These are phyloP conservation scores for Flaveria ramosissima DNA, from an alignment of 129 eudicot species.

Conservation along the genomic window DNA sequence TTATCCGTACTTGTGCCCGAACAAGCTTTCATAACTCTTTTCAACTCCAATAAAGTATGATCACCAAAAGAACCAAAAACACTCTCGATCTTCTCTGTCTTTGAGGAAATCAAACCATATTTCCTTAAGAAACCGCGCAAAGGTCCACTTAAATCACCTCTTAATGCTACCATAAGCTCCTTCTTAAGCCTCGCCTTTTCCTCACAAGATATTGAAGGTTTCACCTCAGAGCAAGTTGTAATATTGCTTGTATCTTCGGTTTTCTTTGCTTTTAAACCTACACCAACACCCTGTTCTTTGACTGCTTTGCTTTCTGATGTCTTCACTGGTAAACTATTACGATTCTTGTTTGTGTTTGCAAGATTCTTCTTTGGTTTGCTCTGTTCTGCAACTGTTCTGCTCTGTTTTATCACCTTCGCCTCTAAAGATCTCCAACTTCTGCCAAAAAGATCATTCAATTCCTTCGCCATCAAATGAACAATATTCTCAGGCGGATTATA, in stretches of 20 bases:
- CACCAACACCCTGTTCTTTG: constrained; percentile 8
- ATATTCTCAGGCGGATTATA: constrained; percentile 57
- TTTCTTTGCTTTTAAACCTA: constrained; percentile 27
- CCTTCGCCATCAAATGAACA: constrained; percentile 50
- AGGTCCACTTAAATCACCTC: constrained; percentile 40
- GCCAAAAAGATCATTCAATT: constrained; percentile 43
- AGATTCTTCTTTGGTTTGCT: neutral
- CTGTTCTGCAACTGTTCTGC: neutral
- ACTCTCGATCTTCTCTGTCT: constrained; percentile 36
- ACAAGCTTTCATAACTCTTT: constrained; percentile 41
- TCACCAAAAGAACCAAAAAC: constrained; percentile 43
- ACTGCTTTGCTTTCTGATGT: constrained; percentile 17
- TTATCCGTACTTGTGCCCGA: constrained; percentile 33
- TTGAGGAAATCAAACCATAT: constrained; percentile 34
- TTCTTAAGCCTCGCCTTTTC: constrained; percentile 49
- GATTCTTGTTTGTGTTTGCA: constrained; percentile 11
- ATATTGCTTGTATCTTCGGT: constrained; percentile 16
- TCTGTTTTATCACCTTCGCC: constrained; percentile 29
- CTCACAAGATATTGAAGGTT: constrained; percentile 31
- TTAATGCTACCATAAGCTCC: constrained; percentile 32
- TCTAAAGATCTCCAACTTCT: constrained; percentile 50
- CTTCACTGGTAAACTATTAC: constrained; percentile 9
- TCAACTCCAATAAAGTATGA: constrained; percentile 42
- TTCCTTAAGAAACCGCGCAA: constrained; percentile 41
- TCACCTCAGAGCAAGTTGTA: constrained; percentile 25